phyloP scores from a whole-genome alignment of 352 stramenopile species.

The Phytopythium delawarense region DNA sequence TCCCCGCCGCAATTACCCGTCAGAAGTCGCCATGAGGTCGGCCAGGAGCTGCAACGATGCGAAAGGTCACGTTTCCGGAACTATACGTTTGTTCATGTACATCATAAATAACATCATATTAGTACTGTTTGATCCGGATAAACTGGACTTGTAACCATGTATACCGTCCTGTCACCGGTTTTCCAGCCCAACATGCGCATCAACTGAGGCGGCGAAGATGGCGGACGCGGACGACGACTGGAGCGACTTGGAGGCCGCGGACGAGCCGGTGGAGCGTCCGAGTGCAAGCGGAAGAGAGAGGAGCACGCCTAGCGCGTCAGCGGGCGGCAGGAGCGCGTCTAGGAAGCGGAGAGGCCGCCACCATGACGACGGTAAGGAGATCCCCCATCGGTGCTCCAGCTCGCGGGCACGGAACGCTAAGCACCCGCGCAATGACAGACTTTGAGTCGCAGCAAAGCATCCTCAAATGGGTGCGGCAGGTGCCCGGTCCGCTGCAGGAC shows the following conservation, averaged over 20 bases:
- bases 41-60: neutral
- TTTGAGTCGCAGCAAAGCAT: constrained; percentile 65
- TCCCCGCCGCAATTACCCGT: neutral
- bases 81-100: neutral
- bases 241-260: constrained; percentile 4
- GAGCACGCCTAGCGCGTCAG: no score
- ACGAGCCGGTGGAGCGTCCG: neutral
- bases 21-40: neutral
- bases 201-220: constrained; percentile 1
- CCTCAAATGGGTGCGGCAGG: constrained; percentile 69
- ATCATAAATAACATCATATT: neutral
- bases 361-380: constrained; percentile 1
- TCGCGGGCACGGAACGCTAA: neutral
- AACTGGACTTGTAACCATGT: neutral
- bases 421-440: constrained; percentile 12
- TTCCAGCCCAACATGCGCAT: neutral
- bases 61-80: constrained; percentile 1
- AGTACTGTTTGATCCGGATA: neutral
- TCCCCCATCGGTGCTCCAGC: no score
- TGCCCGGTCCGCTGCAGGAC: constrained; percentile 67
- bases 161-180: neutral
- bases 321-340: neutral
- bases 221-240: constrained; percentile 8
- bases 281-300: no score
- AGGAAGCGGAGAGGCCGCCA: neutral